A percentile compares a stretch with the other conserved stretches of the same genome.
These are phyloP conservation scores for Lumnitzera littorea DNA, from an alignment of 345 rosid genomes.

Conservation along the genomic window DNA sequence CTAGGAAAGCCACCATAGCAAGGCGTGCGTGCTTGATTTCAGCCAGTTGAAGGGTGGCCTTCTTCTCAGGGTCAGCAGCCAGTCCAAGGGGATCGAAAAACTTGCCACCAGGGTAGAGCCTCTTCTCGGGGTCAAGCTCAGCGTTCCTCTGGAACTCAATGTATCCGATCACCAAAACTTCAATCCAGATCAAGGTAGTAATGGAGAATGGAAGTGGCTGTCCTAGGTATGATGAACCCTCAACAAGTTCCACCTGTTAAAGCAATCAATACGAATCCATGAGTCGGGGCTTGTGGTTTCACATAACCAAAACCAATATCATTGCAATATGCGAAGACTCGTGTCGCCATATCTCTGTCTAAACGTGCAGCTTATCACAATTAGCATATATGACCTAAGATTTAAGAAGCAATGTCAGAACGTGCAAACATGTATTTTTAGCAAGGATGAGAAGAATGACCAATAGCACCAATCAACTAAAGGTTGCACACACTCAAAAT, in stretches of 20 bases:
- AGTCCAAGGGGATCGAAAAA: conserved; percentile 85
- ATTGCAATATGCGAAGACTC: too few relatives aligned
- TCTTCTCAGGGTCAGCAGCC: conserved; percentile 93
- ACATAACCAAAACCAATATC: too few relatives aligned
- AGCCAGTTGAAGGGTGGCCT: conserved; percentile 72
- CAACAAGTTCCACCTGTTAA: conserved; percentile 75
- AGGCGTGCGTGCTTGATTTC: conserved; percentile 99
- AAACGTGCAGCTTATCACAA: too few relatives aligned
- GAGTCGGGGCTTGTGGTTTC: too few relatives aligned
- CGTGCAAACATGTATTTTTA: neutral
- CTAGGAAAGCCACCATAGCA: conserved; percentile 87
- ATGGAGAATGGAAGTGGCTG: conserved; percentile 88
- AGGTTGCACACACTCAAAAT: too few relatives aligned
- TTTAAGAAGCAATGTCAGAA: neutral
- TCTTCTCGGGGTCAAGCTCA: conserved; percentile 87
- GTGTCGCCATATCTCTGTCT: too few relatives aligned
- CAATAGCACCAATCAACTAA: too few relatives aligned
- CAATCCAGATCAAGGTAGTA: conserved; percentile 79
- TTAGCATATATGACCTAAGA: too few relatives aligned
- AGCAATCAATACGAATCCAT: too few relatives aligned
- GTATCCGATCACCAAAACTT: conserved; percentile 73
- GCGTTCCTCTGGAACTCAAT: conserved; percentile 93
- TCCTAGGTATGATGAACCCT: conserved; percentile 89
- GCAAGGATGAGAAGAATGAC: too few relatives aligned
- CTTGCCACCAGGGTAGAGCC: conserved; percentile 82